Conservation (phyloP, 2,329 filamentous ascomycete species). For the Pyricularia grisea region DNA sequence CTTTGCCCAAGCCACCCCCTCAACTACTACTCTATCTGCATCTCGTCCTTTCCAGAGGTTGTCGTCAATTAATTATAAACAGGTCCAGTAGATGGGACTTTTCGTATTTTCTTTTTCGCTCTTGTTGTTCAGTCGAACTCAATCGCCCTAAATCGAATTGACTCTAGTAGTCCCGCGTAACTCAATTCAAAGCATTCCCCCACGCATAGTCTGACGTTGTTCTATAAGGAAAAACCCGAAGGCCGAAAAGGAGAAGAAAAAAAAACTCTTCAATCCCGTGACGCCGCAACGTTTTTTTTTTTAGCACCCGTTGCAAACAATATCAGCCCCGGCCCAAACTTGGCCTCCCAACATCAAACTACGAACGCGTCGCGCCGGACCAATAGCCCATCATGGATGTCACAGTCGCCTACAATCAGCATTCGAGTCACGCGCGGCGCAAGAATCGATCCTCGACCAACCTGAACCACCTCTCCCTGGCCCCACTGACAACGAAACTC, state of each 20-base stretch:
- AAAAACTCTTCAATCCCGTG: not conserved
- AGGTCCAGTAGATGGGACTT: not conserved
- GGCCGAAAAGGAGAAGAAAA: too few species aligned
- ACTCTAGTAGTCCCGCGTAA: not conserved
- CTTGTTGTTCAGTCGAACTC: not conserved
- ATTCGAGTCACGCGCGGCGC: constrained; percentile 45
- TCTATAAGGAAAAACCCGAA: not conserved
- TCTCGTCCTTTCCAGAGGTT: not conserved
- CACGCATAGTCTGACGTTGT: not conserved
- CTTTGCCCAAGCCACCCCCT: not conserved
- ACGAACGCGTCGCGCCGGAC: not conserved
- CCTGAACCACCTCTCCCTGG: constrained; percentile 51
- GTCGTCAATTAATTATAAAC: not conserved
- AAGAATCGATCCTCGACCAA: constrained; percentile 50
- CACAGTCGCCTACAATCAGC: constrained; percentile 46
- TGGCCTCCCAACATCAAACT: not conserved
- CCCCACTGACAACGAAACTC: constrained; percentile 53
- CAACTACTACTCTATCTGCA: not conserved
- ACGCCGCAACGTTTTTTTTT: not conserved
- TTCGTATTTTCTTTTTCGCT: not conserved
- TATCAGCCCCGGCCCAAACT: not conserved
- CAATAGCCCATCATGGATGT: not conserved
- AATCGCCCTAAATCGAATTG: not conserved
- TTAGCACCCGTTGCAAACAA: not conserved
- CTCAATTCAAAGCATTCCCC: not conserved